phyloP scores from a whole-genome alignment of 2,329 filamentous ascomycete genomes.

The Aspergillus latus region DNA sequence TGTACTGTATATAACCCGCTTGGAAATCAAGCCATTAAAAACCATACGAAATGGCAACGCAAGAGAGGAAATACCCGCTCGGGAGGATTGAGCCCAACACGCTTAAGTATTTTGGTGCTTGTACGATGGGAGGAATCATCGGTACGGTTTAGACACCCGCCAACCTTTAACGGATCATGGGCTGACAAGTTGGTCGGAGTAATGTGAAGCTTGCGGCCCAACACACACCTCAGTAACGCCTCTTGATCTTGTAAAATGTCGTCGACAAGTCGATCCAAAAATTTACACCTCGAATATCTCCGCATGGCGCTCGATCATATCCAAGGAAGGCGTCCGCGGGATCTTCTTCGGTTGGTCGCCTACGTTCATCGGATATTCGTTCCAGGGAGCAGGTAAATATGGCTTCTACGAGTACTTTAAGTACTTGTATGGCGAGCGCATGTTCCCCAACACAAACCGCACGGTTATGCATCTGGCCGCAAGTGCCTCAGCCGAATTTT shows the following conservation, averaged over 20 bases:
- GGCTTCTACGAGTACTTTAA: constrained; percentile 67
- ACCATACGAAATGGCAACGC: constrained; percentile 27
- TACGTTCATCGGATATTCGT: constrained; percentile 61
- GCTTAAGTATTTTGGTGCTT: constrained; percentile 76
- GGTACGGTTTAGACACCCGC: constrained; percentile 25
- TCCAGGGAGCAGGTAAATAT: constrained; percentile 64
- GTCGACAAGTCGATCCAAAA: constrained; percentile 65
- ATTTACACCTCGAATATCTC: constrained; percentile 64
- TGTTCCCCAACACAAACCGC: constrained; percentile 60
- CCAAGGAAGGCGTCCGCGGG: constrained; percentile 60
- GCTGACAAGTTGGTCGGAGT: constrained; percentile 15
- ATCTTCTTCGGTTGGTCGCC: constrained; percentile 67
- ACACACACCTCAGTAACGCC: constrained; percentile 64
- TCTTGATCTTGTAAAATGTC: constrained; percentile 67
- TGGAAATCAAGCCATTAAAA: no score
- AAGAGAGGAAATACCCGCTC: constrained; percentile 38
- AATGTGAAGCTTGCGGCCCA: constrained; percentile 37
- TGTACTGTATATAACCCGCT: no score
- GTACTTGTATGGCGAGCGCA: constrained; percentile 59
- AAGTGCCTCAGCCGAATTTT: constrained; percentile 60
- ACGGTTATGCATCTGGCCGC: constrained; percentile 58
- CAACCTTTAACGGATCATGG: background rate
- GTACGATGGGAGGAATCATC: constrained; percentile 72
- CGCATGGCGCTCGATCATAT: constrained; percentile 63
- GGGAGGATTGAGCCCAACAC: constrained; percentile 74